A percentile compares a stretch with the other conserved stretches of the same genome.
These are phyloP conservation scores for Candida tropicalis DNA, from an alignment of 1,139 yeast species.

Conservation along the genomic window DNA sequence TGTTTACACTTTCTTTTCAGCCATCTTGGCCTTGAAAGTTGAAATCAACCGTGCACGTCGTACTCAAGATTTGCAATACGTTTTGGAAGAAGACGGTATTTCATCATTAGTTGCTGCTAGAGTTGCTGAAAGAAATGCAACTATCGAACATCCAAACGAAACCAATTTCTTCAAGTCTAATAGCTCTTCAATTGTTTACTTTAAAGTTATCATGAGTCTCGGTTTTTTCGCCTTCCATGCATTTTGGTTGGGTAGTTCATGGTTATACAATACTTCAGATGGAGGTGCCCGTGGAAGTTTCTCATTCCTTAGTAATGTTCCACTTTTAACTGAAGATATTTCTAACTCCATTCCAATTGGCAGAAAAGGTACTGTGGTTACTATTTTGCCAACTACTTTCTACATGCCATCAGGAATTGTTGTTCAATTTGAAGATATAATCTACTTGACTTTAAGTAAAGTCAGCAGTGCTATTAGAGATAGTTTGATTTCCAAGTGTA, in stretches of 20 bases:
- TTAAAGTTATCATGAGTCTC: conserved; percentile 67
- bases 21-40: conserved; percentile 83
- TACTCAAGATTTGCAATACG: conserved; percentile 76
- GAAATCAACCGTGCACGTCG: conserved; percentile 90
- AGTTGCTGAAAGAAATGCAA: conserved; percentile 62
- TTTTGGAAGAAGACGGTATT: conserved; percentile 93
- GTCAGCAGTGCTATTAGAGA: conserved; percentile 80
- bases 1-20: conserved; percentile 82
- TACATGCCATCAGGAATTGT: conserved; percentile 70
- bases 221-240: conserved; percentile 74
- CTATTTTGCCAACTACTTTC: conserved; percentile 65
- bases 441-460: conserved; percentile 54
- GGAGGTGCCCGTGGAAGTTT: conserved; percentile 17
- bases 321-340: conserved; percentile 38
- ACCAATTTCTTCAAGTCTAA: conserved; percentile 28
- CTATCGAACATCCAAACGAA: conserved; percentile 40
- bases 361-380: conserved; percentile 57
- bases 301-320: conserved; percentile 24
- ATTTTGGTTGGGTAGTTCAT: conserved; percentile 72
- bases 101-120: conserved; percentile 67
- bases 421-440: conserved; percentile 66
- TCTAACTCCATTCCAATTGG: conserved; percentile 48
- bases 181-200: conserved; percentile 51
- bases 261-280: conserved; percentile 55
- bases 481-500: conserved; percentile 75